Evolutionary conservation across 1,284 basidiomycete genomes (phyloP).

Genomic region (Trichosporon sp.): DNA sequence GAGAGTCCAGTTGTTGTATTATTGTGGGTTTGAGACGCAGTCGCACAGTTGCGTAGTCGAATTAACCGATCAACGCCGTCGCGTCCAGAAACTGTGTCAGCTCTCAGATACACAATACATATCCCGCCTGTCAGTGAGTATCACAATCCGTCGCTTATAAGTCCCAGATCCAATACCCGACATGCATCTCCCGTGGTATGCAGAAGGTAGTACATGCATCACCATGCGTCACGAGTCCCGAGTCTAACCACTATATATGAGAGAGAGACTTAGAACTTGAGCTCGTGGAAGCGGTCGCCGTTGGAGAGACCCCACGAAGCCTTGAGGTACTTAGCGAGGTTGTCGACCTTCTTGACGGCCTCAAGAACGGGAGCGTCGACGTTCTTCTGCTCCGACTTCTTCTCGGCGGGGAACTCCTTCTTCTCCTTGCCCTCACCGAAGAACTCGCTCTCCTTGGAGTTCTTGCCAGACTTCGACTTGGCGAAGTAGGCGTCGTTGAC

Average conservation of each 20-base stretch:
- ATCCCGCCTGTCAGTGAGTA: too few relatives aligned
- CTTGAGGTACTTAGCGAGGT: slow-evolving; percentile 91
- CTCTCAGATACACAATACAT: too few relatives aligned
- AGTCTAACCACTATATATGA: slow-evolving; percentile 22
- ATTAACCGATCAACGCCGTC: too few relatives aligned
- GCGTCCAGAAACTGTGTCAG: not conserved
- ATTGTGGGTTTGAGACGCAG: not conserved
- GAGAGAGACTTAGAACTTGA: slow-evolving; percentile 56
- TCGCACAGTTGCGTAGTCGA: too few relatives aligned
- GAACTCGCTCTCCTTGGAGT: slow-evolving; percentile 91
- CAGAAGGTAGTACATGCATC: slow-evolving; percentile 40
- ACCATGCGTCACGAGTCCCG: slow-evolving; percentile 29
- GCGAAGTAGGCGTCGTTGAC: slow-evolving; percentile 94
- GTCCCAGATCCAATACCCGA: slow-evolving; percentile 12
- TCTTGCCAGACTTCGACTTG: slow-evolving; percentile 72
- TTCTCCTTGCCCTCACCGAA: slow-evolving; percentile 89
- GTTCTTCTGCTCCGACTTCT: slow-evolving; percentile 86
- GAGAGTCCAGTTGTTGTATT: slow-evolving; percentile 8
- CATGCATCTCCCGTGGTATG: slow-evolving; percentile 18
- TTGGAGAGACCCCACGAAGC: slow-evolving; percentile 93
- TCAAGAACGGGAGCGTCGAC: slow-evolving; percentile 83
- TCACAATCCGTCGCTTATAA: not conserved
- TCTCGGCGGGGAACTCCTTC: slow-evolving; percentile 84
- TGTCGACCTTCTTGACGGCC: slow-evolving; percentile 89
- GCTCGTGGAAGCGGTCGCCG: slow-evolving; percentile 64